phyloP scores from a whole-genome alignment of 2,329 filamentous ascomycete genomes.

The Epichloe glyceriae region DNA sequence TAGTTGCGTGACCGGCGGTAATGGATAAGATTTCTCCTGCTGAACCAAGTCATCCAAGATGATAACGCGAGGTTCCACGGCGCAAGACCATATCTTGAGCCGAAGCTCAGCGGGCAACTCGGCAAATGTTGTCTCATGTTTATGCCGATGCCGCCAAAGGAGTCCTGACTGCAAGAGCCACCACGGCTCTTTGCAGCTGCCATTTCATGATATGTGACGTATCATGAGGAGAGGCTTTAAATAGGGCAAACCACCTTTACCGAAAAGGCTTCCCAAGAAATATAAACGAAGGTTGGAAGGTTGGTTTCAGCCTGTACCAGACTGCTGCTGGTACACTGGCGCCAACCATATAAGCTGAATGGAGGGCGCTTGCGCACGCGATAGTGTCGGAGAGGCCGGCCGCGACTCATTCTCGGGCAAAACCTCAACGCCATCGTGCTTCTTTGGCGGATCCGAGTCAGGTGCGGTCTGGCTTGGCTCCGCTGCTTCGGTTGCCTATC shows the following conservation, averaged over 20 bases:
- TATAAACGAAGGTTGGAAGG: background rate
- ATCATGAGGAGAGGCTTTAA: background rate
- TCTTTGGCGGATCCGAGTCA: background rate
- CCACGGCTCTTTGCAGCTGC: background rate
- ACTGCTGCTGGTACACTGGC: conserved; percentile 2
- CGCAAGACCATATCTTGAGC: conserved; percentile 24
- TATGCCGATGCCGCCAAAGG: background rate
- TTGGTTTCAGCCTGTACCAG: conserved; percentile 1
- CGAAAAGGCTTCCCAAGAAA: background rate
- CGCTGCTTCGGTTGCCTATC: background rate
- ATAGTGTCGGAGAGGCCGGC: background rate
- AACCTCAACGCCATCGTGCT: conserved; percentile 3
- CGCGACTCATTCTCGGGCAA: conserved; percentile 2
- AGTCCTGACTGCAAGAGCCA: background rate
- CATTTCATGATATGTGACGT: conserved; percentile 2
- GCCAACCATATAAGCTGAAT: background rate
- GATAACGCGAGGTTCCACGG: conserved; percentile 23
- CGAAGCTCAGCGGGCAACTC: conserved; percentile 24
- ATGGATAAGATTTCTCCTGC: conserved; percentile 17
- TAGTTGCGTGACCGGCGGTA: conserved; percentile 24
- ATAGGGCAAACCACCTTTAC: background rate
- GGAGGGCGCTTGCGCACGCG: background rate
- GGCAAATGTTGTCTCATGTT: conserved; percentile 11
- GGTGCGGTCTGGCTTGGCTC: background rate
- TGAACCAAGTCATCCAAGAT: conserved; percentile 23